Evolutionary conservation across 2,329 filamentous ascomycete species (phyloP), one percentile per base, ranked within the genome.

Genomic region (Pseudovirgaria hyperparasitica): DNA sequence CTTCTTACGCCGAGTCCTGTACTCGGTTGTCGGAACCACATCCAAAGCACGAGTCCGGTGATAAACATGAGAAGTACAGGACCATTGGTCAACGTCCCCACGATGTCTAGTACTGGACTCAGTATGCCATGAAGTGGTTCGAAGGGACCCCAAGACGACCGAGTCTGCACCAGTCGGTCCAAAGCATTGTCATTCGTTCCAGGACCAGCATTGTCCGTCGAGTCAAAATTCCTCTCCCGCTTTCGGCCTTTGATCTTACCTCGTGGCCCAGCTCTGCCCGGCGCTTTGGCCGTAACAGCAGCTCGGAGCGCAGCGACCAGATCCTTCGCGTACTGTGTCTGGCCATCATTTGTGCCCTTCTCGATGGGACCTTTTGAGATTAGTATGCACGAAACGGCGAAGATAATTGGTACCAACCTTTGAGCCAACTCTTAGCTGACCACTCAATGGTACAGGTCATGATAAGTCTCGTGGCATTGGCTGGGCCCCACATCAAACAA

Each of bases 351-450:
- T 22, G 86, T 84, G 33, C 84, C 87, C 52, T 93, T 94, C 51
- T 98, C 90, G 41, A 98, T 98, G 2, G 90, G 82, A 36, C 81
- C 85, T 93, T 38, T 19, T 18, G 9, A 13, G 23, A 11, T 29
- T 17, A 20, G 22, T 27, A 26, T 12, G 26, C 5, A 18, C 25
- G 5, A 5, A 13, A 29, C 25, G 16, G 14, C 16, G 3, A 25
- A 15, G 4, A 28, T 23, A 12, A 20, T 11, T 15, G 25, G 19
- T 22, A 34, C 24, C 63, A 49, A 92, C 86, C 82, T 62, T 90
- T 94, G 23, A 98, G 61, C 90, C 90, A 98, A 60, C 86, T 94
- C 65, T 96, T 98, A 42, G 86, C 86, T 4, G 78, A 77, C 92
- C 92, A 98, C 47, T 98, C 92, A 22, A 94, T 81, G 2, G 75